A percentile compares a stretch with the other conserved stretches of the same genome.
phyloP scores from a whole-genome alignment of 2,329 filamentous ascomycete genomes.

The Magnaporthales sp. region DNA sequence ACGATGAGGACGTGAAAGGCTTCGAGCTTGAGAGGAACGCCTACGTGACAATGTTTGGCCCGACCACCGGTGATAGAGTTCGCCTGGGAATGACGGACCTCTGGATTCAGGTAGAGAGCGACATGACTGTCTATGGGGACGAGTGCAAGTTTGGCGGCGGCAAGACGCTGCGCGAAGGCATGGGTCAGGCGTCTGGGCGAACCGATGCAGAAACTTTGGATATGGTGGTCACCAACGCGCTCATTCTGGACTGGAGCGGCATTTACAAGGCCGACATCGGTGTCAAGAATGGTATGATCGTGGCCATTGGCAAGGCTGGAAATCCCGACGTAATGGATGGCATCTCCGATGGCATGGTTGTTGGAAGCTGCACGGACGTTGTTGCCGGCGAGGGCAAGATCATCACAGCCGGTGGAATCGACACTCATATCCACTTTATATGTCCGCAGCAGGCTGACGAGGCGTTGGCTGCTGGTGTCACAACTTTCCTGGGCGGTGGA shows the following conservation, averaged over 20 bases:
- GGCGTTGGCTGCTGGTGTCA: constrained; percentile 76
- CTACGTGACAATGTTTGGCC: constrained; percentile 86
- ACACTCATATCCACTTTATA: constrained; percentile 90
- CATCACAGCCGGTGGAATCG: constrained; percentile 80
- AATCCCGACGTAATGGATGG: constrained; percentile 97
- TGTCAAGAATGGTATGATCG: constrained; percentile 78
- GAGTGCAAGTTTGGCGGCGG: constrained; percentile 94
- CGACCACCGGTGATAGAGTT: constrained; percentile 80
- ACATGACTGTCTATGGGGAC: constrained; percentile 78
- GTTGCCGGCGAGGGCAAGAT: constrained; percentile 87
- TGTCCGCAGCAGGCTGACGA: constrained; percentile 88
- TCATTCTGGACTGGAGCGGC: constrained; percentile 84
- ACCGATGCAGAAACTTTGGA: constrained; percentile 67
- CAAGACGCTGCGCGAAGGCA: constrained; percentile 88
- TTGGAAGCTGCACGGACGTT: constrained; percentile 85
- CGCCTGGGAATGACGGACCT: constrained; percentile 76
- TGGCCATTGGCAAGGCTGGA: constrained; percentile 86
- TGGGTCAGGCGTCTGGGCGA: constrained; percentile 83
- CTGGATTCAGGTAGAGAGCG: constrained; percentile 84
- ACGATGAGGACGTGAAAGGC: constrained; percentile 27
- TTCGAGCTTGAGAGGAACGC: constrained; percentile 67
- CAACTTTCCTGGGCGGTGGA: constrained; percentile 83
- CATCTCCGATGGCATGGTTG: constrained; percentile 67
- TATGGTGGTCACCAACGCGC: constrained; percentile 78
- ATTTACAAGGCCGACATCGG: constrained; percentile 98